phyloP scores from a whole-genome alignment of 73 alveolate species.

The Stentor coeruleus region DNA sequence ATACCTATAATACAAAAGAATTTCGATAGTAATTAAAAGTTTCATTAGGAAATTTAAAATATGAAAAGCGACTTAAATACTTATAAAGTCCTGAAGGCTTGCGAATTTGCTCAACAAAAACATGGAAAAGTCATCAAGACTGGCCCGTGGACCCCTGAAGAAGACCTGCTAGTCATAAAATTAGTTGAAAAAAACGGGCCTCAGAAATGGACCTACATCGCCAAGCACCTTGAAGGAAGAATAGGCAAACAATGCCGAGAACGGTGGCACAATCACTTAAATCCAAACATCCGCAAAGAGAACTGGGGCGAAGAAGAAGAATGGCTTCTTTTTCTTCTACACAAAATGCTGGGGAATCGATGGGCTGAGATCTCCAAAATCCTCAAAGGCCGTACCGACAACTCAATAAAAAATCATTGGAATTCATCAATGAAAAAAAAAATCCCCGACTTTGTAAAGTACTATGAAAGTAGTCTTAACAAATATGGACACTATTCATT shows the following conservation, averaged over 20 bases:
- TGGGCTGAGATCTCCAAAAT: conserved; percentile 94
- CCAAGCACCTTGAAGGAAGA: conserved; percentile 92
- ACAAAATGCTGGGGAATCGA: conserved; percentile 83
- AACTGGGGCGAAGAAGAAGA: conserved; percentile 96
- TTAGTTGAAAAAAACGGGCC: conserved; percentile 95
- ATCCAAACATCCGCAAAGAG: conserved; percentile 94
- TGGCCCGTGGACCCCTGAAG: conserved; percentile 96
- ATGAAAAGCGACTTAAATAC: too few relatives aligned
- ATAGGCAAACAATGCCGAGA: conserved; percentile 98
- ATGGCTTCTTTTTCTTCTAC: conserved; percentile 90
- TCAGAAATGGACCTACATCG: conserved; percentile 93
- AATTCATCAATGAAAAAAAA: conserved; percentile 29
- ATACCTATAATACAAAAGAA: too few relatives aligned
- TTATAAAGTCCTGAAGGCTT: too few relatives aligned
- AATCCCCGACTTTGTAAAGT: not conserved
- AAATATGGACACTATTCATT: not conserved
- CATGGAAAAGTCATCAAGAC: conserved; percentile 23
- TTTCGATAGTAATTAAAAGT: too few relatives aligned
- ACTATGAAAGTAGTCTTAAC: not conserved
- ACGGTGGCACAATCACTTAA: conserved; percentile 98
- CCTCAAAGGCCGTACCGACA: conserved; percentile 91
- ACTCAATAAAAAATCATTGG: conserved; percentile 38
- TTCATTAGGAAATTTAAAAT: too few relatives aligned
- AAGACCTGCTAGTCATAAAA: conserved; percentile 84
- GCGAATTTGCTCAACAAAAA: too few relatives aligned